Percentiles rank a stretch among this genome's conserved stretches.
Conservation (phyloP, 495 filamentous ascomycete species). For the Neurospora sp. region DNA sequence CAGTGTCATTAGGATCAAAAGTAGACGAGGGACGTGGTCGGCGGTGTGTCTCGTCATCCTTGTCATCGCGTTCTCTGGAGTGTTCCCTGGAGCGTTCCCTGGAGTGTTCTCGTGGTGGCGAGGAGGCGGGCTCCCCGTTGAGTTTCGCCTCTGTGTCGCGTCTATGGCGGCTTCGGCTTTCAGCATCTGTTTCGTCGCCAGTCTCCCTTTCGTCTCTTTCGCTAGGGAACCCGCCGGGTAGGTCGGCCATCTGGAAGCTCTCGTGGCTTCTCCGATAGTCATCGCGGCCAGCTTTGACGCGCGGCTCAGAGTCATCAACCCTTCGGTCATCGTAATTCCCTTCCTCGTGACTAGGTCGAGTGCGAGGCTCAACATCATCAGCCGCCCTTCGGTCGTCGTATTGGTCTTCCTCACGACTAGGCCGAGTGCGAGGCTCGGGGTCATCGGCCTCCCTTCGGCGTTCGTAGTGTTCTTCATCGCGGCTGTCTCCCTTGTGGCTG, state of each 20-base stretch:
- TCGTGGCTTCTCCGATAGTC: neutral
- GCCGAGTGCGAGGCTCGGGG: neutral
- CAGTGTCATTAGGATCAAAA: slow-evolving; percentile 43
- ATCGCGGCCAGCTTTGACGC: neutral
- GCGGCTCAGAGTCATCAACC: neutral
- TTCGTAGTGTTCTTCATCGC: neutral
- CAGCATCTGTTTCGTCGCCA: neutral
- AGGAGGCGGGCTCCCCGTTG: slow-evolving; percentile 14
- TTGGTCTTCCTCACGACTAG: neutral
- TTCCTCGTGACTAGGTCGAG: neutral
- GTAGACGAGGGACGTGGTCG: slow-evolving; percentile 23
- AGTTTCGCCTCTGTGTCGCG: slow-evolving; percentile 18
- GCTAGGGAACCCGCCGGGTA: neutral
- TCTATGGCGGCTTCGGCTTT: slow-evolving; percentile 1
- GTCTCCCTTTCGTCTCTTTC: neutral
- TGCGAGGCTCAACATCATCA: neutral
- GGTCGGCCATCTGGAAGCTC: neutral
- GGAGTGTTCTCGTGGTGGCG: neutral
- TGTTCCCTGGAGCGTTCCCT: neutral
- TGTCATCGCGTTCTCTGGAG: neutral
- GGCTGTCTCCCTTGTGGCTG: neutral
- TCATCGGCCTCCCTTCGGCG: slow-evolving; percentile 14
- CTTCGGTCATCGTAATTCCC: neutral
- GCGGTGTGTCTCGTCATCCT: slow-evolving; percentile 13
- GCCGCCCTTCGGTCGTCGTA: neutral